Conservation (phyloP, 805 yeast species). For the Lachancea kluyveri region DNA sequence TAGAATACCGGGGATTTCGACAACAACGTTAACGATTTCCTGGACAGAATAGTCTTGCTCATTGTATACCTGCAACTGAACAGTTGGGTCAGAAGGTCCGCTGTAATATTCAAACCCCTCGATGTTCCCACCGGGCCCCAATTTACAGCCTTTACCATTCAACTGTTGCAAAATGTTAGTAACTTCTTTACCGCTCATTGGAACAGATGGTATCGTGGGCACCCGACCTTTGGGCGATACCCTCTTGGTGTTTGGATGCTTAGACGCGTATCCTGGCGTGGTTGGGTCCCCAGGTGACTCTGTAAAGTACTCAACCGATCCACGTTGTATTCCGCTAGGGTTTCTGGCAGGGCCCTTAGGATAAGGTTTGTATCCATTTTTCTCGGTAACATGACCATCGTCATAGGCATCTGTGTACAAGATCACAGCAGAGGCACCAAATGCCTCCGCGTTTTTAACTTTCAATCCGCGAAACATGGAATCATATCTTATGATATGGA, state of each 20-base stretch:
- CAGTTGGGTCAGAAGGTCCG: constrained; percentile 37
- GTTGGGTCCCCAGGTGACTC: constrained; percentile 74
- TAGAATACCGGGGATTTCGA: constrained; percentile 51
- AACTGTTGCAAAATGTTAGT: constrained; percentile 35
- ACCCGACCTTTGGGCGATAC: constrained; percentile 36
- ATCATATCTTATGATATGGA: constrained; percentile 54
- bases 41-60: constrained; percentile 36
- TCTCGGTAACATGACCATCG: constrained; percentile 49
- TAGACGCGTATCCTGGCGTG: constrained; percentile 65
- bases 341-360: constrained; percentile 66
- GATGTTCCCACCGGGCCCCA: constrained; percentile 38
- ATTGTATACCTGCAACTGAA: constrained; percentile 35
- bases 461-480: constrained; percentile 47
- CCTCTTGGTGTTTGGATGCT: constrained; percentile 33
- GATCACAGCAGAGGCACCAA: constrained; percentile 59
- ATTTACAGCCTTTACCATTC: constrained; percentile 33
- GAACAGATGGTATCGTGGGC: constrained; percentile 50
- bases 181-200: constrained; percentile 40
- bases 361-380: constrained; percentile 49
- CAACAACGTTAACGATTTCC: constrained; percentile 44
- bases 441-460: constrained; percentile 52
- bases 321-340: constrained; percentile 54
- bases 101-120: constrained; percentile 37
- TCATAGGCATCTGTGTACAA: constrained; percentile 39
- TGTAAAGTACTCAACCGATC: constrained; percentile 50